Percentiles rank a stretch among this genome's conserved stretches.
These are phyloP conservation scores for Starmerella asiatica DNA, from an alignment of 805 yeast species.

Conservation along the genomic window DNA sequence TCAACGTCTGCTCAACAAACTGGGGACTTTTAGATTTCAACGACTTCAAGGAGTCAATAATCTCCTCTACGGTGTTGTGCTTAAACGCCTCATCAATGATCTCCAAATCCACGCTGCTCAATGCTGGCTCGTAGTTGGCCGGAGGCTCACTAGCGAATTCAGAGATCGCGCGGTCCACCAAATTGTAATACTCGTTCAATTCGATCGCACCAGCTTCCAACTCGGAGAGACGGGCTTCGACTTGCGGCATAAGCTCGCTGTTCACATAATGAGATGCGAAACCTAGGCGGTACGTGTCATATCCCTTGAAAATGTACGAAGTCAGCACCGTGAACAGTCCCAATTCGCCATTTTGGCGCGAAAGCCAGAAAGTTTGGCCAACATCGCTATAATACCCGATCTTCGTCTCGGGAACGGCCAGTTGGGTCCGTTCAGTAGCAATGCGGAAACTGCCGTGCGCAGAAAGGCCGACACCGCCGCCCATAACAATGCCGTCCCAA, in stretches of 20 bases:
- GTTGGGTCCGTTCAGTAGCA: conserved; percentile 78
- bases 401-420: conserved; percentile 97
- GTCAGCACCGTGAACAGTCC: conserved; percentile 82
- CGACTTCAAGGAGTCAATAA: conserved; percentile 32
- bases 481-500: conserved; percentile 91
- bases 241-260: conserved; percentile 44
- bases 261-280: conserved; percentile 84
- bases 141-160: conserved; percentile 47
- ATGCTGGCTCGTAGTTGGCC: conserved; percentile 40
- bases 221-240: conserved; percentile 52
- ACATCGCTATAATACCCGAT: conserved; percentile 96
- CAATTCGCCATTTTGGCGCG: conserved; percentile 64
- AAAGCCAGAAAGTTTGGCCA: conserved; percentile 81
- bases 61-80: conserved; percentile 37
- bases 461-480: conserved; percentile 91
- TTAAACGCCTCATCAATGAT: conserved; percentile 61
- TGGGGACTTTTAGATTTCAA: conserved; percentile 44
- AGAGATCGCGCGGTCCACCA: conserved; percentile 61
- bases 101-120: conserved; percentile 39
- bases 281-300: conserved; percentile 72
- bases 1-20: conserved; percentile 50
- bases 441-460: conserved; percentile 86
- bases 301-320: conserved; percentile 63
- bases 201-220: conserved; percentile 31
- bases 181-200: conserved; percentile 26